phyloP scores from a whole-genome alignment of 257 asterid species.

The Gentiana macrophylla region DNA sequence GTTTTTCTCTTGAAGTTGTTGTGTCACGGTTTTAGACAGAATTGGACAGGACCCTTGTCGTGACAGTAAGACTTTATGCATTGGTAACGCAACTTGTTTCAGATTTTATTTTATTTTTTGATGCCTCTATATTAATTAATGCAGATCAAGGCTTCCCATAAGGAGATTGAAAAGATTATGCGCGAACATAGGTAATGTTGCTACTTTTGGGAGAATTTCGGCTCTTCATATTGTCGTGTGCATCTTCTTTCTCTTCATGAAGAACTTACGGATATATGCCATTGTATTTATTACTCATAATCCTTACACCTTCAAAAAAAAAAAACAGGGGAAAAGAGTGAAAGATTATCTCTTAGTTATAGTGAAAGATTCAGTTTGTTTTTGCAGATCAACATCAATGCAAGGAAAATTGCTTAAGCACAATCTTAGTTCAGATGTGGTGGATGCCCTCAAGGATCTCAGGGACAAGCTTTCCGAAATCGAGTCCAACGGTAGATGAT shows the following conservation, averaged over 20 bases:
- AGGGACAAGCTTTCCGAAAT: slow-evolving; percentile 59
- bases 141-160: slow-evolving; percentile 88
- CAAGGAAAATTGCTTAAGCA: slow-evolving; percentile 90
- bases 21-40: no score
- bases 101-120: neutral
- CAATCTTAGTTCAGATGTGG: slow-evolving; percentile 82
- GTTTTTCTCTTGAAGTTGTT: no score
- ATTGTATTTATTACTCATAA: no score
- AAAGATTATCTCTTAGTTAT: neutral
- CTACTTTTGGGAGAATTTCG: neutral
- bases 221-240: no score
- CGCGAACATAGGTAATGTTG: slow-evolving; percentile 56
- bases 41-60: no score
- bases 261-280: no score
- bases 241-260: no score
- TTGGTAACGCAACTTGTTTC: no score
- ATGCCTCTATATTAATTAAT: slow-evolving; percentile 11
- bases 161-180: slow-evolving; percentile 79
- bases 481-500: slow-evolving; percentile 16
- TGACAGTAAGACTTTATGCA: no score
- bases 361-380: neutral
- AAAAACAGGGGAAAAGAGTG: neutral
- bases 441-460: slow-evolving; percentile 86
- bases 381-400: slow-evolving; percentile 72
- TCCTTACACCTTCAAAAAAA: no score